These are phyloP conservation scores for Phytophthora rubi DNA, from an alignment of 352 stramenopile species.

Conservation along the genomic window DNA sequence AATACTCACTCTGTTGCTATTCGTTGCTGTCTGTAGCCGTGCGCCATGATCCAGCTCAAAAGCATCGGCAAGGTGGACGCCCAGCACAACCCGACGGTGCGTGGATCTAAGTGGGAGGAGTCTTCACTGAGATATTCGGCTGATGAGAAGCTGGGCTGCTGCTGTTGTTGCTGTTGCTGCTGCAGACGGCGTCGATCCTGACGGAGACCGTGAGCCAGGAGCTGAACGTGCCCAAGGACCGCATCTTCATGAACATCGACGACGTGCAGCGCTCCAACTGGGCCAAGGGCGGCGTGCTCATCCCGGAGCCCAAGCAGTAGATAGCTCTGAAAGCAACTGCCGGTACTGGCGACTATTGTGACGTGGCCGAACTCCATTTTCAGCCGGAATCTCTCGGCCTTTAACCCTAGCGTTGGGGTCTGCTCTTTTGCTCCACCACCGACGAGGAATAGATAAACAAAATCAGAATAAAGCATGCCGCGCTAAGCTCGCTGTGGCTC, in stretches of 20 bases:
- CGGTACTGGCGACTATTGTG: neutral
- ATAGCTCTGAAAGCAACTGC: neutral
- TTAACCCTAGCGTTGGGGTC: neutral
- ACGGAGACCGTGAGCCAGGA: constrained; percentile 51
- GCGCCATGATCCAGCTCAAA: constrained; percentile 57
- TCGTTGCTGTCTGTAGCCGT: constrained; percentile 42
- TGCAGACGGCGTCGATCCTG: constrained; percentile 50
- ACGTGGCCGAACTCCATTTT: neutral
- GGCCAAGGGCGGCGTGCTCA: constrained; percentile 47
- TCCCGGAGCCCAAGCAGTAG: constrained; percentile 42
- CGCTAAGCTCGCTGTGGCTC: too few species aligned
- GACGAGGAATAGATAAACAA: too few species aligned
- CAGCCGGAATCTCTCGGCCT: neutral
- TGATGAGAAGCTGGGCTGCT: neutral
- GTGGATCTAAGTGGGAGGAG: neutral
- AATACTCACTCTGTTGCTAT: neutral
- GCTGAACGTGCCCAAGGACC: constrained; percentile 43
- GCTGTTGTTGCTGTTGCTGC: neutral
- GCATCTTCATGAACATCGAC: constrained; percentile 68
- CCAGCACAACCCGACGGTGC: constrained; percentile 53
- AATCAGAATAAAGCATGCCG: too few species aligned
- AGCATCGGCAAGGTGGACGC: constrained; percentile 66
- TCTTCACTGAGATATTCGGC: too few species aligned
- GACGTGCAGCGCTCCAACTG: constrained; percentile 58
- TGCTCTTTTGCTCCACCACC: too few species aligned